Evolutionary conservation across 1,284 basidiomycete genomes (phyloP), one percentile per base, ranked within the genome.

Genomic region (Boletus albobrunnescens): DNA sequence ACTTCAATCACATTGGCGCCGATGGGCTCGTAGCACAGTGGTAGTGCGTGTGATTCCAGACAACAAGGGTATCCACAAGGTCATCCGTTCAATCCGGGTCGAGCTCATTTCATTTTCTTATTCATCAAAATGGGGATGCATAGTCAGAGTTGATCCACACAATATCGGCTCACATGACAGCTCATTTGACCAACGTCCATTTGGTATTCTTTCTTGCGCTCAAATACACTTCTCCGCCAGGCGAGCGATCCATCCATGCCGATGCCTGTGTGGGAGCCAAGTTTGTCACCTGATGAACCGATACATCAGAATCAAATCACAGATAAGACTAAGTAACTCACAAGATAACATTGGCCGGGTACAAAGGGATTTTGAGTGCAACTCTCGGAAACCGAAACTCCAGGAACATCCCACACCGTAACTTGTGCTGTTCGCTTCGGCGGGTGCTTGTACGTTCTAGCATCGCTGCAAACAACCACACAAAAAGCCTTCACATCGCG

Each of bases 401-500:
- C 71, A 5, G 82, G 68, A 1, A 82, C 83, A 58, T 95, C 90
- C 91, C 91, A 94, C 1, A 93, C 77, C 0, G 87, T 94, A 40
- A 96, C 57, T 61, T 91, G 86, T 1, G 81, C 91, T 1, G 68
- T 73, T 14, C 89, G 77, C 47, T 73, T 71, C 5, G 75, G 70
- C 13, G 77, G 76, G 50, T 73, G 70, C 49, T 73, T 72, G 1
- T 59, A 58, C 27, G 77, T 78, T 23, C 71, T 72, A 6, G 85
- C 82, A 62, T 98, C 95, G 51, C 78, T 71, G 17, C 89, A 77
- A 12, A 85, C 71, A 8, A 94, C 67, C 4, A 96, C 81, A 19
- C 92, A 76, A 67, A 97, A 96, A 49, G 77, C 81, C 36, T 87
- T 81, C 12, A 93, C 85, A 19, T 87, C 73, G 11, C 94, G 81